Conservation (phyloP, 345 rosid genomes). For the Arabis hirsuta region DNA sequence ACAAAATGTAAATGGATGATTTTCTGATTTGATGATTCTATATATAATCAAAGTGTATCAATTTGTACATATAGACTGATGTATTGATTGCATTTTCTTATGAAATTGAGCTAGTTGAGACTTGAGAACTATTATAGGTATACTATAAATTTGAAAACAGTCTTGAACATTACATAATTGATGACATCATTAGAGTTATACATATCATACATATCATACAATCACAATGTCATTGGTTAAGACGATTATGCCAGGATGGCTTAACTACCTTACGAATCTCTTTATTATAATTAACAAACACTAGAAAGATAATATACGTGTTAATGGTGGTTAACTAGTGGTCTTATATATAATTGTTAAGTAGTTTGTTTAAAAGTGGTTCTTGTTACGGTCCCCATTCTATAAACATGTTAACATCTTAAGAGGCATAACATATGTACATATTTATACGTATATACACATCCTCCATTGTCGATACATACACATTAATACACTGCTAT, state of each 20-base stretch:
- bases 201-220: not conserved
- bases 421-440: conserved; percentile 28
- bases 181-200: conserved; percentile 1
- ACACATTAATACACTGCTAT: not conserved
- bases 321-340: conserved; percentile 17
- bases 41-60: not conserved
- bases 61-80: not conserved
- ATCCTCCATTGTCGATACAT: not conserved
- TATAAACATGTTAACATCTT: conserved; percentile 43
- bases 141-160: not conserved
- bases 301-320: conserved; percentile 18
- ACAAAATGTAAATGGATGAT: not conserved
- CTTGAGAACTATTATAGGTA: not conserved
- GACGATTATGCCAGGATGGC: conserved; percentile 38
- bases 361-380: conserved; percentile 13
- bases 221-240: conserved; percentile 23
- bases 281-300: conserved; percentile 28
- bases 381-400: conserved; percentile 42
- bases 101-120: conserved; percentile 6
- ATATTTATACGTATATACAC: not conserved
- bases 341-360: conserved; percentile 20
- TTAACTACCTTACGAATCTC: conserved; percentile 33
- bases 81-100: not conserved
- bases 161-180: not conserved
- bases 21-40: not conserved